Evolutionary conservation across 1,139 yeast species (phyloP), one percentile per base, ranked within the genome.

Genomic region (Yamadazyma dendronema): DNA sequence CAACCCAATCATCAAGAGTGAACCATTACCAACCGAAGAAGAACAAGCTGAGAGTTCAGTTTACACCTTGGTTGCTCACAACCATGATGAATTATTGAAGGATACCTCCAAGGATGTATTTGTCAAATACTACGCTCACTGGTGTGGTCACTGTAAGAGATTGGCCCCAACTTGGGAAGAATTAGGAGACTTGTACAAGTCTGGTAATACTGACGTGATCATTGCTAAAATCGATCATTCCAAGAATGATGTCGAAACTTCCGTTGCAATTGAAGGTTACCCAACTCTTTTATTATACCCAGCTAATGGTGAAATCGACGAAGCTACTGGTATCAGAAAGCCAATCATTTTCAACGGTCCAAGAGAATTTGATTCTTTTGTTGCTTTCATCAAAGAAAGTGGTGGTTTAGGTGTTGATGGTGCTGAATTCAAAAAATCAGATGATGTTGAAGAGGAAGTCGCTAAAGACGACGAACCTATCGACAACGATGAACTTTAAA

Each of bases 91-190:
- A 25, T 67, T 87, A 46, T 75, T 87, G 43, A 67, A 72, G 28
- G 90, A 89, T 57, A 67, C 71, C 36, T 62, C 74, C 41, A 88
- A 87, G 74, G 97, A 92, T 62, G 90, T 92, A 37, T 72, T 92
- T 50, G 90, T 92, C 50, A 88, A 90, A 72, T 90, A 86, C 70
- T 92, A 87, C 59, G 98, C 98, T 40, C 96, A 96, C 67, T 92
- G 98, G 98, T 90, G 98, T 73, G 97, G 97, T 35, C 97, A 90
- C 75, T 90, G 98, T 77, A 90, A 90, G 77, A 87, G 78, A 66
- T 76, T 90, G 65, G 96, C 96, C 41, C 98, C 98, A 58, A 74
- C 72, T 43, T 92, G 84, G 73, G 96, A 86, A 59, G 94, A 88
- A 61, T 77, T 92, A 52, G 97, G 89, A 40, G 81, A 69, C 37